phyloP scores from a whole-genome alignment of 2,329 filamentous ascomycete genomes.

The Catunica adiposa region DNA sequence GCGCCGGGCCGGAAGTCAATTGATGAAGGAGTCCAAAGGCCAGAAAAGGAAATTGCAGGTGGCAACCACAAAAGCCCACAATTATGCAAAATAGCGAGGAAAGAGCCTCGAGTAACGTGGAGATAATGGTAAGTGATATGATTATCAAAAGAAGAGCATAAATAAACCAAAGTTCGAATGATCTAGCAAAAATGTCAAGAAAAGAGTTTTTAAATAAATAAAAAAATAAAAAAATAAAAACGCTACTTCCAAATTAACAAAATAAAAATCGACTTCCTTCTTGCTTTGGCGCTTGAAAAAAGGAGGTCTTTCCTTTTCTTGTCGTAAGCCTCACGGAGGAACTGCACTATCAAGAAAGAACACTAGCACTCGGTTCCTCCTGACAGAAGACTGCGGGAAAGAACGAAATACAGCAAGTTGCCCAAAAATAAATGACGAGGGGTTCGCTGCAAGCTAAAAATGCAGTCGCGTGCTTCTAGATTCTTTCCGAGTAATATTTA shows the following conservation, averaged over 20 bases:
- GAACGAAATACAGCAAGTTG: background rate
- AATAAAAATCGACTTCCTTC: background rate
- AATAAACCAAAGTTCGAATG: too few relatives aligned
- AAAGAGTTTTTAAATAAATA: background rate
- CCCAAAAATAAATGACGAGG: background rate
- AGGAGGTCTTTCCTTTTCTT: background rate
- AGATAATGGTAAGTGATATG: too few relatives aligned
- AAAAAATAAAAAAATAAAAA: background rate
- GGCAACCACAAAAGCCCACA: conserved; percentile 1
- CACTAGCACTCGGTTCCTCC: background rate
- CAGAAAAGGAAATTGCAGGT: background rate
- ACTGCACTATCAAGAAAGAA: background rate
- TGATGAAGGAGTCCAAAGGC: background rate
- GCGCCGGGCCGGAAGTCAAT: too few relatives aligned
- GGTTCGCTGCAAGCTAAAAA: background rate
- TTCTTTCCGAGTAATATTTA: background rate
- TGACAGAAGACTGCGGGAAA: too few relatives aligned
- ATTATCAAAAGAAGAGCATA: too few relatives aligned
- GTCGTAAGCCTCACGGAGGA: background rate
- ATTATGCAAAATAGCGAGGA: conserved; percentile 16
- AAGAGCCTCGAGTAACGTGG: background rate
- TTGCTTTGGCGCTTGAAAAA: background rate
- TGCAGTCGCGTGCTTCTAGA: background rate
- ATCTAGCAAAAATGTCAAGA: too few relatives aligned
- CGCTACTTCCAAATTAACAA: background rate